These are phyloP conservation scores for Hypomontagnella submonticulosa DNA, from an alignment of 495 filamentous ascomycete species.

Conservation along the genomic window DNA sequence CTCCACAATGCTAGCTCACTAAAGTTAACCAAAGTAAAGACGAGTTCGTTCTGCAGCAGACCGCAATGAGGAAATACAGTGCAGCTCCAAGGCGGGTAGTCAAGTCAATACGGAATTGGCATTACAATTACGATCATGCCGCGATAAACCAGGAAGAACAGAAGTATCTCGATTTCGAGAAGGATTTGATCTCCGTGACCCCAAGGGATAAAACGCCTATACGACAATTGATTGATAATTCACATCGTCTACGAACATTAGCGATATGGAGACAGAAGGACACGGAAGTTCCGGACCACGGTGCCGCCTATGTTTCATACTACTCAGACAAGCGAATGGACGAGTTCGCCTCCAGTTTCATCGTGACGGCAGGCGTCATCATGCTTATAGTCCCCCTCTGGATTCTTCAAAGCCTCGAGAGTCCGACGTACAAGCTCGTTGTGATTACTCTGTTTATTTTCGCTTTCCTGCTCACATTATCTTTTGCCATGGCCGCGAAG, in stretches of 20 bases:
- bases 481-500: background rate
- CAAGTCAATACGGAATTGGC: conserved; percentile 4
- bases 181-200: background rate
- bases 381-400: background rate
- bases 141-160: background rate
- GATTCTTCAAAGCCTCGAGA: background rate
- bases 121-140: background rate
- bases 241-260: background rate
- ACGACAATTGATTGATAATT: background rate
- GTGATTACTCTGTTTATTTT: background rate
- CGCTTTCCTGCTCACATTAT: background rate
- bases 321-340: conserved; percentile 13
- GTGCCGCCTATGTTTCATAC: background rate
- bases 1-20: background rate
- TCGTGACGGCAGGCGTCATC: background rate
- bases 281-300: background rate
- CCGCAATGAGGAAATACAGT: conserved; percentile 4
- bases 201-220: background rate
- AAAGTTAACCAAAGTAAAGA: conserved; percentile 1
- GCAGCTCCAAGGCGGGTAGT: background rate
- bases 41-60: conserved; percentile 10
- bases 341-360: conserved; percentile 5
- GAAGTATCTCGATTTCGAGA: background rate
- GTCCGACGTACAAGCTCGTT: background rate
- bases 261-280: conserved; percentile 2